A percentile compares a stretch with the other conserved stretches of the same genome.
phyloP scores from a whole-genome alignment of 2,329 filamentous ascomycete genomes.

The Incumbomyces delicatus region DNA sequence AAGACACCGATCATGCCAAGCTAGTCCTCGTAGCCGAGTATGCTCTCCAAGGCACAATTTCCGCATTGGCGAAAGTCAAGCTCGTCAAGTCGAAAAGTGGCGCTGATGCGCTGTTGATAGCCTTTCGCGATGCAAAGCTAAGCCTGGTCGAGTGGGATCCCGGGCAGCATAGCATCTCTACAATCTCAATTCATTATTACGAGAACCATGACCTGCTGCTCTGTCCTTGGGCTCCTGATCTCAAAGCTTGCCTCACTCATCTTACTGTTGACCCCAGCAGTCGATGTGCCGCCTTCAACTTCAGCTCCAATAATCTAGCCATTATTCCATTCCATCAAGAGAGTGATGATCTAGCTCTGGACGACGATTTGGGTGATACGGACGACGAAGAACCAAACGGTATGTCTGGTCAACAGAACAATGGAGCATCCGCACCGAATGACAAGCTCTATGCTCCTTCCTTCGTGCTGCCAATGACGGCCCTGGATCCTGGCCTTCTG shows the following conservation, averaged over 20 bases:
- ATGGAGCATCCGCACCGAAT: conserved; percentile 26
- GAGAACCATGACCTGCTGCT: conserved; percentile 83
- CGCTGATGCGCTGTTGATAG: conserved; percentile 72
- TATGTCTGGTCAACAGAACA: conserved; percentile 27
- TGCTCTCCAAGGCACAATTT: conserved; percentile 71
- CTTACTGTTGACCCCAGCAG: conserved; percentile 83
- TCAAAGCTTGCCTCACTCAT: conserved; percentile 68
- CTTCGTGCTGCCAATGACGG: conserved; percentile 83
- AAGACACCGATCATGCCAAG: conserved; percentile 52
- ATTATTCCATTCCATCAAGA: conserved; percentile 85
- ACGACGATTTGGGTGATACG: conserved; percentile 71
- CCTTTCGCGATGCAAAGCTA: conserved; percentile 84
- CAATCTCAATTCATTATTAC: conserved; percentile 94
- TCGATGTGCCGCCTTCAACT: conserved; percentile 88
- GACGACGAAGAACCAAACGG: conserved; percentile 54
- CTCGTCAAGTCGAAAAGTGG: conserved; percentile 63
- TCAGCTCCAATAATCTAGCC: conserved; percentile 77
- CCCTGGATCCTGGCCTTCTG: conserved; percentile 76
- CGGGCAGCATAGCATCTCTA: conserved; percentile 65
- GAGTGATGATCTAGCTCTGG: conserved; percentile 82
- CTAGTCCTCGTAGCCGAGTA: conserved; percentile 80
- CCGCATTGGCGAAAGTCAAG: conserved; percentile 69
- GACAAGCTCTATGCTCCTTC: conserved; percentile 74
- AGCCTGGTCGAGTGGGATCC: conserved; percentile 92
- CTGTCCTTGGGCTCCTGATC: conserved; percentile 68